Conservation (phyloP, 2,329 filamentous ascomycete genomes). For the Fusarium guadeloupense region DNA sequence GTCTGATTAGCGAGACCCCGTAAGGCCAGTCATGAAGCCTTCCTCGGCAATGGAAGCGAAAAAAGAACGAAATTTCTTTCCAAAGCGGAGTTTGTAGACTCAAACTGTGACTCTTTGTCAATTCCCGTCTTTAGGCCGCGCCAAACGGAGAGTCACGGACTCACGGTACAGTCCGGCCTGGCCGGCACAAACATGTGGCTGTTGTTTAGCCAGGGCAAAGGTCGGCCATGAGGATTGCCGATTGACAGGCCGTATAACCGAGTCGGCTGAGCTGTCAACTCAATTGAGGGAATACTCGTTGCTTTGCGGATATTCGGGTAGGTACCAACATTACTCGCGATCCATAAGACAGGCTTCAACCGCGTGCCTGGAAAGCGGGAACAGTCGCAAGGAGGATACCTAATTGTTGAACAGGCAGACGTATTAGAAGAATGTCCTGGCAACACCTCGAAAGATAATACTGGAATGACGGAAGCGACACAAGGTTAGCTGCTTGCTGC, state of each 20-base stretch:
- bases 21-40: conserved; percentile 15
- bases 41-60: conserved; percentile 25
- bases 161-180: conserved; percentile 25
- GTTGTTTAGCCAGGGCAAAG: not conserved
- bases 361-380: conserved; percentile 11
- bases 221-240: conserved; percentile 27
- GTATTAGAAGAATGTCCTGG: conserved; percentile 6
- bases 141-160: conserved; percentile 18
- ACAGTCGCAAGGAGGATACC: not conserved
- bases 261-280: conserved; percentile 4
- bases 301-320: conserved; percentile 15
- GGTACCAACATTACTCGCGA: not conserved
- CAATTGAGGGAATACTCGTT: conserved; percentile 9
- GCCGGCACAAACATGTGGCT: conserved; percentile 25
- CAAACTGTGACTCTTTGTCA: conserved; percentile 22
- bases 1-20: conserved; percentile 20
- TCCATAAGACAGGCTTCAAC: conserved; percentile 6
- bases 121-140: conserved; percentile 25
- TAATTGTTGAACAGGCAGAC: conserved; percentile 18
- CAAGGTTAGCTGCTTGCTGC: conserved; percentile 1
- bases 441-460: conserved; percentile 9
- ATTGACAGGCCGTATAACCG: conserved; percentile 29
- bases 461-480: conserved; percentile 4
- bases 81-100: conserved; percentile 10
- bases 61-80: conserved; percentile 34